Evolutionary conservation across 169 alveolate genomes (phyloP), one percentile per base, ranked within the genome.

Genomic region (Babesia bigemina): DNA sequence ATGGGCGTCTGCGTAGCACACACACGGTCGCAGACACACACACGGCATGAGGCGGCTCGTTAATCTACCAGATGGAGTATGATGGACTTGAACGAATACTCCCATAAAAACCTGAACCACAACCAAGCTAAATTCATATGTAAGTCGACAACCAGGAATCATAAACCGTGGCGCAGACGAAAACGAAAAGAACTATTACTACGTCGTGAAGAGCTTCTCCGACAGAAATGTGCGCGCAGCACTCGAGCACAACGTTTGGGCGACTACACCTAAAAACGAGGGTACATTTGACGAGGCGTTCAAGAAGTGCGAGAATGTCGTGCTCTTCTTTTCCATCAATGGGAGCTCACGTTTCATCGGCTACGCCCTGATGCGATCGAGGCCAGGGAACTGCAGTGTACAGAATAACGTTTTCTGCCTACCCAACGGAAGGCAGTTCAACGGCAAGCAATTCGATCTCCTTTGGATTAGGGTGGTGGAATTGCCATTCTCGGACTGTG

Each of bases 361-460:
- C 19, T 90, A 90, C 72, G 92, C 94, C 19, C 66, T 85, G 79
- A 86, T 90, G 91, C 79, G 60, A 47, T 69, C 82, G 53, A 90
- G 86, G 70, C 94, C 94, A 3, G 94, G 94, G 16, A 76, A 62
- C 49, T 72, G 78, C 47, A 49, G 74, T 21, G 71, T 81, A 60
- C 57, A 57, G 21, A 71, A 75, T 42, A 74, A 74, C 33, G 86
- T 85, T 9, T 85, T 83, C 55, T 75, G 65, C 63, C 55, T 79
- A 57, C 76, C 86, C 66, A 72, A 85, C 50, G 89, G 89, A 28
- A 66, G 70, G 22, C 60, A 58, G 33, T 86, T 90, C 72, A 76
- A 82, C 36, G 92, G 94, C 9, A 78, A 63, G 42, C 73, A 75
- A 53, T 90, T 90, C 58, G 92, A 90, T 42, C 83, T 90, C 33